Evolutionary conservation across 805 yeast species (phyloP).

Genomic region (Jamesozyma jinghongensis): DNA sequence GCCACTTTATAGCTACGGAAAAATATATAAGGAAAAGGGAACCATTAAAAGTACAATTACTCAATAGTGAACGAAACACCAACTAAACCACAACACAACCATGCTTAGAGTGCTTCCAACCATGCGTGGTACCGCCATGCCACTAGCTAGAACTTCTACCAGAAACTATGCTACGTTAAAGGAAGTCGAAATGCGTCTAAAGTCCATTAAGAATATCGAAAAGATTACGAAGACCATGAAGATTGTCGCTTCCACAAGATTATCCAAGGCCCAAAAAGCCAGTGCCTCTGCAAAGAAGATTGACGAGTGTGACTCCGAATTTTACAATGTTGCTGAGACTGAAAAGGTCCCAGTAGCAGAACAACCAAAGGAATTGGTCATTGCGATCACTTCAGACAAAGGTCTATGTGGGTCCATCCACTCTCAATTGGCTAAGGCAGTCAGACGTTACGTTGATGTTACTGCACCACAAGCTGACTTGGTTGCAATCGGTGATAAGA

Average conservation of each 20-base stretch:
- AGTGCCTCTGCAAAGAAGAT: constrained; percentile 81
- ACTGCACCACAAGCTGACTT: constrained; percentile 64
- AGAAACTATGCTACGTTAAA: constrained; percentile 97
- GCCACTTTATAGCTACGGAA: too few species aligned
- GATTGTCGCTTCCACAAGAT: constrained; percentile 96
- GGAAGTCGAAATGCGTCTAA: constrained; percentile 96
- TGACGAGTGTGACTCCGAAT: constrained; percentile 69
- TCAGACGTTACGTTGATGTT: constrained; percentile 56
- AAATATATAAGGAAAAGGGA: too few species aligned
- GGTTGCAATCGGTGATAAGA: constrained; percentile 90
- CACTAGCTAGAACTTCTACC: background rate
- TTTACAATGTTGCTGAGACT: constrained; percentile 76
- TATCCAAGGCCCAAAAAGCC: constrained; percentile 91
- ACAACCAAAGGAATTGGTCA: constrained; percentile 57
- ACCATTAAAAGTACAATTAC: too few species aligned
- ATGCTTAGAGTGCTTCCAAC: too few species aligned
- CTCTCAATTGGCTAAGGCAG: constrained; percentile 84
- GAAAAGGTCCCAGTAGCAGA: constrained; percentile 36
- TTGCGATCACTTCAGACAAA: constrained; percentile 92
- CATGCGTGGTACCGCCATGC: too few species aligned
- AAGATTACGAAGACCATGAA: constrained; percentile 99
- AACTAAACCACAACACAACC: background rate
- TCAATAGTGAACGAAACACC: background rate
- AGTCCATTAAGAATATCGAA: constrained; percentile 97
- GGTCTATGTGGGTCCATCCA: constrained; percentile 99